Base-by-base conservation (phyloP, 192 early-diverging fungal genomes). In the Entophlyctis luteolus region DNA sequence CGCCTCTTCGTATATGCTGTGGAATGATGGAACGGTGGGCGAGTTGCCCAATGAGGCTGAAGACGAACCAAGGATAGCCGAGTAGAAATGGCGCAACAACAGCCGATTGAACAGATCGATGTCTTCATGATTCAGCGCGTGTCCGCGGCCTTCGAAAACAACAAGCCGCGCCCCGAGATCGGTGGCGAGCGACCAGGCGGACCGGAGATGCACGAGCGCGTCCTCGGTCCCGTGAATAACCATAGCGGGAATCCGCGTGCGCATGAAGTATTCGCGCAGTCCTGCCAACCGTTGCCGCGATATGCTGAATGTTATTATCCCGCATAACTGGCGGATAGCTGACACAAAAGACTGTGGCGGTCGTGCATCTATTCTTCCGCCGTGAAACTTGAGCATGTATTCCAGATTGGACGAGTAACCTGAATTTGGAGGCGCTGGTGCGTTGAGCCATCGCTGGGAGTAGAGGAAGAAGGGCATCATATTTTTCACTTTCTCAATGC, bases 381-480 rank as follows among this genome's bases (percentile, higher is more conserved):
- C 62, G 48, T 72, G 71, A 31, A 72, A 72, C 37, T 63, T 63
- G 14, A 55, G 58, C 59, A 71, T 71, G 52, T 71, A 71, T 22
- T 71, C 69, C 27, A 71, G 50, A 45, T 71, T 71, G 0, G 59
- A 53, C 31, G 49, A 47, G 50, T 31, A 71, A 20, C 69, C 69
- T 20, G 34, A 31, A 52, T 56, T 28, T 37, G 46, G 14, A 5
- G 57, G 65, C 12, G 76, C 70, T 3, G 74, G 55, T 16, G 54
- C n/a, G 22, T 58, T 60, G 3, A 82, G 55, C 80, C 80, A 82
- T 22, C 62, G 37, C 49, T 35, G 34, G 2, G 73, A 73, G 50
- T 80, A 80, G 4, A 82, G 55, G 3, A 82, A 52, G 25, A 63
- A 47, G 25, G 75, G 53, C 25, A 73, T 70, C 0, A 39, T 14